phyloP scores from a whole-genome alignment of 768 basidiomycete genomes.

The Calocera cornea region DNA sequence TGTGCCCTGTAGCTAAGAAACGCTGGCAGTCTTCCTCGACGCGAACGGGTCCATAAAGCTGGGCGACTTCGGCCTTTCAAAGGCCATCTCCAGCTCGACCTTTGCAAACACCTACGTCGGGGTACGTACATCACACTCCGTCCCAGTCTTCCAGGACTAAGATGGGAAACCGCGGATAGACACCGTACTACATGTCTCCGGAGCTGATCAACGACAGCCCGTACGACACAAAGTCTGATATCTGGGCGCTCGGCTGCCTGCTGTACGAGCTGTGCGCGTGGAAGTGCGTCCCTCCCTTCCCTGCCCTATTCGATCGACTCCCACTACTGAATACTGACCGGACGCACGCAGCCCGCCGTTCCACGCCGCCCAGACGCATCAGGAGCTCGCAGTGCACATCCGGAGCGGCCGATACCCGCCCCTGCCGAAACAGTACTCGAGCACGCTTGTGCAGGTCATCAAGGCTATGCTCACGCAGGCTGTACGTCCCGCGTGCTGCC shows the following conservation, averaged over 20 bases:
- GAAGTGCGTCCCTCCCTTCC: slow-evolving; percentile 32
- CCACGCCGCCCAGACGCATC: slow-evolving; percentile 81
- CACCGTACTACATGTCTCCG: slow-evolving; percentile 99
- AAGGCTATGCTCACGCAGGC: slow-evolving; percentile 79
- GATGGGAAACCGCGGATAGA: slow-evolving; percentile 34
- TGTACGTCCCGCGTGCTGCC: slow-evolving; percentile 30
- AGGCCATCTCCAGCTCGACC: slow-evolving; percentile 72
- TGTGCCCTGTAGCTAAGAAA: neutral
- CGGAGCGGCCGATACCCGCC: slow-evolving; percentile 81
- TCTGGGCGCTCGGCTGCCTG: slow-evolving; percentile 95
- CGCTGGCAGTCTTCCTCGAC: slow-evolving; percentile 68
- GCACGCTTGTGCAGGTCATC: slow-evolving; percentile 55
- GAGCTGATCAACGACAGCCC: slow-evolving; percentile 95
- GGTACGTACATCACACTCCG: slow-evolving; percentile 37
- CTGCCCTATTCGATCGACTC: too few relatives aligned
- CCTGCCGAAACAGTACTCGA: slow-evolving; percentile 70
- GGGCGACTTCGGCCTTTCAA: slow-evolving; percentile 92
- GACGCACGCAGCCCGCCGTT: slow-evolving; percentile 54
- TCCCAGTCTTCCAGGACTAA: neutral
- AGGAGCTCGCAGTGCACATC: slow-evolving; percentile 70
- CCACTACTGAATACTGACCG: neutral
- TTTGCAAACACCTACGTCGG: slow-evolving; percentile 97
- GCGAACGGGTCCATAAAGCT: slow-evolving; percentile 77
- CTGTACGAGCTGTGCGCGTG: slow-evolving; percentile 93
- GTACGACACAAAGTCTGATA: slow-evolving; percentile 96